Evolutionary conservation across 352 stramenopile species (phyloP), one percentile per base, ranked within the genome.

Genomic region (Globisporangium solare): DNA sequence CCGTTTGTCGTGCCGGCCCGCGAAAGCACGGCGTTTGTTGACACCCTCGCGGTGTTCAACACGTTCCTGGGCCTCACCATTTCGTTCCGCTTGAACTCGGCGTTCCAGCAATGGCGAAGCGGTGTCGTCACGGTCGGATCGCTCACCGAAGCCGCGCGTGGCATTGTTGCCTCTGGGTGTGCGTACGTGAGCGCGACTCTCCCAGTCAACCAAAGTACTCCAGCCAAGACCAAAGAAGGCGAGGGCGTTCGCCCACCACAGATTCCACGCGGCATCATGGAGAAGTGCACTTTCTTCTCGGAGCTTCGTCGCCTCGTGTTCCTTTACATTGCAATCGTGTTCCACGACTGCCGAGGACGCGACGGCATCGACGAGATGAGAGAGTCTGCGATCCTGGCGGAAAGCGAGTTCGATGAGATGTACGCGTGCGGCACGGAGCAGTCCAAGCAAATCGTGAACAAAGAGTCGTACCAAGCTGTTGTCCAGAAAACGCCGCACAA

Each of bases 11-110:
- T 85, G 24, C 56, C 70, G 6, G 88, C 80, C 17, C 74, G 74
- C 8, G 64, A 83, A 13, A 91, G 80, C 42, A 87, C 77, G 14
- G 80, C 83, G 14, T 91, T 90, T 51, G 83, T 79, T 0, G 79
- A 91, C 64, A 88, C 83, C 18, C 65, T 93, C 32, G 88, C 79
- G n/a, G 83, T 93, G 13, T 91, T 91, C 66, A 93, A 93, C 68
- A 89, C 80, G 47, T 93, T 93, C 48, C 58, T 93, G 1, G 83
- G 80, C 2, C 76, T 93, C 55, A 88, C 73, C 27, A 70, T 91
- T 47, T 91, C 80, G 27, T 93, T 91, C 53, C 79, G 83, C 32
- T 70, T 91, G 66, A 93, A 93, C 52, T 91, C 80, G 45, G 83
- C 83, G 3, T 93, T 93, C 57, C 60, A 75, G 14, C 80, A 91